Conservation (phyloP, 2,329 filamentous ascomycete genomes). For the Lasiodiplodia gonubiensis region DNA sequence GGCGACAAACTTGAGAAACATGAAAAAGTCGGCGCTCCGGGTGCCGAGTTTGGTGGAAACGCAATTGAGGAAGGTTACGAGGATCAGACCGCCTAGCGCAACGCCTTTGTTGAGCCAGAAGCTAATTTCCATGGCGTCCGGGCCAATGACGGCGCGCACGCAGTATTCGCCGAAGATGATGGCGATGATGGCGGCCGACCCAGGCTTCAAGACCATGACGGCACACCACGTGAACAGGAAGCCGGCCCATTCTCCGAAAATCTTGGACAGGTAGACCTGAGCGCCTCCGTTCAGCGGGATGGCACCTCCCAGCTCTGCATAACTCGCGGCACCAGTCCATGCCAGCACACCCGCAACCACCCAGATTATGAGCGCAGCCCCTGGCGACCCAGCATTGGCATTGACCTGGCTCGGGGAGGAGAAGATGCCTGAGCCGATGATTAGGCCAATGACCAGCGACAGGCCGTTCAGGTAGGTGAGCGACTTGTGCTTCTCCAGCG, state of each 20-base stretch:
- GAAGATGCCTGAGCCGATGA: constrained; percentile 97
- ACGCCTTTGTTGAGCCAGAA: constrained; percentile 91
- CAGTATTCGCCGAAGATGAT: constrained; percentile 99
- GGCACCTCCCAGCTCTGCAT: constrained; percentile 92
- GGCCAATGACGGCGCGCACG: constrained; percentile 83
- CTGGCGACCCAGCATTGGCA: constrained; percentile 86
- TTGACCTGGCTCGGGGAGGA: constrained; percentile 94
- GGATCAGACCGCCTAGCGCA: constrained; percentile 74
- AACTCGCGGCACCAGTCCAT: constrained; percentile 95
- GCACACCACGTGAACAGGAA: constrained; percentile 98
- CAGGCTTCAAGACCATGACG: constrained; percentile 91
- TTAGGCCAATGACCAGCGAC: constrained; percentile 86
- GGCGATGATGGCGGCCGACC: constrained; percentile 88
- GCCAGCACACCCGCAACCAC: constrained; percentile 86
- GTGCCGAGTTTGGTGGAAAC: constrained; percentile 89
- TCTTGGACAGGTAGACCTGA: constrained; percentile 93
- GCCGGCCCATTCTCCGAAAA: constrained; percentile 89
- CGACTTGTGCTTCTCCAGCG: constrained; percentile 92
- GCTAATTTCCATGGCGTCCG: constrained; percentile 80
- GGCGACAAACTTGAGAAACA: constrained; percentile 96
- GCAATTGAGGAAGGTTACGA: constrained; percentile 86
- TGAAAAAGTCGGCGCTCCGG: constrained; percentile 86
- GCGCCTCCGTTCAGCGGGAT: constrained; percentile 95
- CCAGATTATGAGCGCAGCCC: constrained; percentile 91
- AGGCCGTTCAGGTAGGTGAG: constrained; percentile 93